Conservation (phyloP, 306 rosid genomes). For the Ormosia emarginata region DNA sequence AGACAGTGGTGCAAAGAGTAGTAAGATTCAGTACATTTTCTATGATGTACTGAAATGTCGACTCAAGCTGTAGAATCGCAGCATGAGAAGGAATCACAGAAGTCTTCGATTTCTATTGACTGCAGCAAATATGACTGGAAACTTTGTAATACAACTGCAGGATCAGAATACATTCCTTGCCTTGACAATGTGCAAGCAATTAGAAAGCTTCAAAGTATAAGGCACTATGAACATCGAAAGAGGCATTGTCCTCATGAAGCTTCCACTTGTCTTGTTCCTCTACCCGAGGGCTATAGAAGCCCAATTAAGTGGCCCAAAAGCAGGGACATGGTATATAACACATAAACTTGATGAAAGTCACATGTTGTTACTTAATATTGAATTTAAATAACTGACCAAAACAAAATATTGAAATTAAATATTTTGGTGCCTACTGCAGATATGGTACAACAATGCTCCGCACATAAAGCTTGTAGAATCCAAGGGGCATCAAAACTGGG, state of each 20-base stretch:
- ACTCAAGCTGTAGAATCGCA: constrained; percentile 47
- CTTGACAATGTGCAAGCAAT: constrained; percentile 71
- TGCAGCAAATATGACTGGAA: constrained; percentile 49
- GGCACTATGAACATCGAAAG: constrained; percentile 72
- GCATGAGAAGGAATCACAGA: constrained; percentile 45
- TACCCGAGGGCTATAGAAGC: constrained; percentile 67
- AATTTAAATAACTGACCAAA: background rate
- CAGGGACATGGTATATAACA: constrained; percentile 62
- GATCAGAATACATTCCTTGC: constrained; percentile 89
- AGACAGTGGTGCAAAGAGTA: too few species aligned
- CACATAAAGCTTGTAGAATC: constrained; percentile 67
- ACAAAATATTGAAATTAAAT: constrained; percentile 20
- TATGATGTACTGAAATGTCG: too few species aligned
- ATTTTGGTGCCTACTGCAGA: constrained; percentile 48
- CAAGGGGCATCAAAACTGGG: constrained; percentile 96
- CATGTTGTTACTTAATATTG: constrained; percentile 20
- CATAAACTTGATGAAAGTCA: background rate
- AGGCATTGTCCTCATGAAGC: constrained; percentile 81
- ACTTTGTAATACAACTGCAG: constrained; percentile 67
- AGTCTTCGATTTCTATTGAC: constrained; percentile 21
- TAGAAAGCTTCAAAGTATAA: constrained; percentile 51
- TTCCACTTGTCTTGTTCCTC: constrained; percentile 72
- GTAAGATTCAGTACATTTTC: too few species aligned
- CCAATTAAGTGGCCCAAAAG: constrained; percentile 81
- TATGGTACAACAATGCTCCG: constrained; percentile 79